phyloP scores from a whole-genome alignment of 106 monocot species.

The Chionographis japonica region DNA sequence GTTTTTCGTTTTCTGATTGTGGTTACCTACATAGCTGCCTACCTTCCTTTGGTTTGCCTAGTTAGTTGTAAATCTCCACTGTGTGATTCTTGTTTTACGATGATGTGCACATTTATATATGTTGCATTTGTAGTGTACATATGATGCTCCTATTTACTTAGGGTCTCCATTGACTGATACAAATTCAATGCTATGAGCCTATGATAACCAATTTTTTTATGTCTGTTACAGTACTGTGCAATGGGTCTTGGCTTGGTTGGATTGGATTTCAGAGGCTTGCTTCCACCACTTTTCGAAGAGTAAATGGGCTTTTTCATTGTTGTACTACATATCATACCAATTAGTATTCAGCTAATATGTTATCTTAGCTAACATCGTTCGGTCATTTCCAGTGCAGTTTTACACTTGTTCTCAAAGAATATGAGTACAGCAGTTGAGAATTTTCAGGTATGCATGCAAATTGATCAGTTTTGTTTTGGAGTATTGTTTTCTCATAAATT shows the following conservation, averaged over 20 bases:
- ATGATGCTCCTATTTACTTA: not conserved
- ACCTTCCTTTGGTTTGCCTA: too few species aligned
- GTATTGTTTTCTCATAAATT: not conserved
- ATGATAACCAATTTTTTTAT: conserved; percentile 1
- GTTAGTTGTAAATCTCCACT: too few species aligned
- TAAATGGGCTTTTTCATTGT: conserved; percentile 19
- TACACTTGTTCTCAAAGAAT: conserved; percentile 89
- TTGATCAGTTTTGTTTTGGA: not conserved
- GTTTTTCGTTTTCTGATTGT: too few species aligned
- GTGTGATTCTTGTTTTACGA: too few species aligned
- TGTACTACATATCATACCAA: not conserved
- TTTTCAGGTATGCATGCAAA: conserved; percentile 66
- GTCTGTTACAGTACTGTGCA: conserved; percentile 80
- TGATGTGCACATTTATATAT: not conserved
- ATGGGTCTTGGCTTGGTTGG: conserved; percentile 99
- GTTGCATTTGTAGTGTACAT: not conserved
- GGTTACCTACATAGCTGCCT: too few species aligned
- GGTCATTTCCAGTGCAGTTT: conserved; percentile 83
- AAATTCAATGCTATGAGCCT: too few species aligned
- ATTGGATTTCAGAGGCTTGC: conserved; percentile 89
- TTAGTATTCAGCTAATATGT: not conserved
- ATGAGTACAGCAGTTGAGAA: conserved; percentile 88
- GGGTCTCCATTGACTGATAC: too few species aligned
- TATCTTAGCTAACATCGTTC: conserved; percentile 20
- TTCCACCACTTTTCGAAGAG: conserved; percentile 97